A percentile compares a stretch with the other conserved stretches of the same genome.
These are phyloP conservation scores for Aspergillus mulundensis DNA, from an alignment of 495 filamentous ascomycete genomes.

Conservation along the genomic window DNA sequence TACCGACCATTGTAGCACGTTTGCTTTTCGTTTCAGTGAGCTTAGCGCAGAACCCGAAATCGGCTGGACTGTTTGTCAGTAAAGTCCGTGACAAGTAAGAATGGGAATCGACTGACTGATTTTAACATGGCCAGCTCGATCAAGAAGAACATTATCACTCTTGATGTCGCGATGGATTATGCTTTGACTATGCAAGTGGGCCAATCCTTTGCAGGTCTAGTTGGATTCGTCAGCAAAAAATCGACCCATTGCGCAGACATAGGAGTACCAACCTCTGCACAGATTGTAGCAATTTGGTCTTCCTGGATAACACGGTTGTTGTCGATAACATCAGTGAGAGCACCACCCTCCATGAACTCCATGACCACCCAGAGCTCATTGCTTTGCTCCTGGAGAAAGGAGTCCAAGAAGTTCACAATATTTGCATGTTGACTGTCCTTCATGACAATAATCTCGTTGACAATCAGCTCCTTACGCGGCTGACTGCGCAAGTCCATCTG, in stretches of 20 bases:
- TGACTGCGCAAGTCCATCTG: constrained; percentile 99
- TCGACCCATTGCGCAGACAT: not conserved
- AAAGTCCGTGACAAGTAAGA: not conserved
- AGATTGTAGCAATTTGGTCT: constrained; percentile 96
- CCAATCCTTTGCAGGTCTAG: constrained; percentile 90
- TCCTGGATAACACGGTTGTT: constrained; percentile 89
- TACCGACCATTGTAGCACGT: constrained; percentile 98
- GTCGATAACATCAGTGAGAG: constrained; percentile 96
- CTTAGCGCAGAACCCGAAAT: constrained; percentile 99
- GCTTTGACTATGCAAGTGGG: constrained; percentile 89
- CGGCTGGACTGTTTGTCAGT: constrained; percentile 52
- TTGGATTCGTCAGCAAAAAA: constrained; percentile 31
- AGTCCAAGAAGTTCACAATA: constrained; percentile 98
- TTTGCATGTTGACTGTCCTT: constrained; percentile 97
- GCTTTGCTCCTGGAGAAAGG: constrained; percentile 88
- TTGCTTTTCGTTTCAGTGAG: constrained; percentile 95
- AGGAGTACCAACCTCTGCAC: constrained; percentile 68
- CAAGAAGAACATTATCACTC: constrained; percentile 94
- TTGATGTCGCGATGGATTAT: constrained; percentile 99
- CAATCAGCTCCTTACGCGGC: constrained; percentile 95
- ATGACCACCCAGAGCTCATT: constrained; percentile 97
- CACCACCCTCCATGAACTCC: constrained; percentile 99
- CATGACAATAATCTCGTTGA: constrained; percentile 99
- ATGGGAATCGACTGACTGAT: constrained; percentile 64
- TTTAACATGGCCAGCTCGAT: constrained; percentile 92